phyloP scores from a whole-genome alignment of 75 land plant species.

The Cryptomeria japonica region DNA sequence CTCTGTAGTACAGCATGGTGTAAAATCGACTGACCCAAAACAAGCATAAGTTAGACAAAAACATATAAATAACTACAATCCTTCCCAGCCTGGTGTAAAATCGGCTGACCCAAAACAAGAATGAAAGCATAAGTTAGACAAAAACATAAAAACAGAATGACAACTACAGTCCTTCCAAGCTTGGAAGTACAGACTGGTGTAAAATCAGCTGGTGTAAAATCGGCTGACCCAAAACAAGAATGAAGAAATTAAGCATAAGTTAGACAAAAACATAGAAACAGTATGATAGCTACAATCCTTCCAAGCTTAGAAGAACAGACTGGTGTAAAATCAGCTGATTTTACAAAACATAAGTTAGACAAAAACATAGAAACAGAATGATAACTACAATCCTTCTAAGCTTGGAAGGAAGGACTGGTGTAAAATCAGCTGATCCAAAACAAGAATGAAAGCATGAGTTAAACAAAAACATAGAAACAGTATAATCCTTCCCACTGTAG shows the following conservation, averaged over 20 bases:
- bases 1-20: slow-evolving; percentile 94
- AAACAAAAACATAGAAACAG: not conserved
- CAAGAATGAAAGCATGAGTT: too few relatives aligned
- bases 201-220: too few relatives aligned
- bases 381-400: too few relatives aligned
- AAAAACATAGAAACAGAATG: too few relatives aligned
- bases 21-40: slow-evolving; percentile 69
- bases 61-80: too few relatives aligned
- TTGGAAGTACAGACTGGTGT: slow-evolving; percentile 97
- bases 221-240: slow-evolving; percentile 35
- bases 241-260: not conserved
- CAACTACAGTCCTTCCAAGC: slow-evolving; percentile 56
- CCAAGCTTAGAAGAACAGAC: too few relatives aligned
- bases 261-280: not conserved
- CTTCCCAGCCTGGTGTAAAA: slow-evolving; percentile 80
- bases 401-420: too few relatives aligned
- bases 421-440: too few relatives aligned
- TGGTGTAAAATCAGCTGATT: too few relatives aligned
- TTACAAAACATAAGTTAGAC: too few relatives aligned
- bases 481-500: slow-evolving; percentile 77
- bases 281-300: too few relatives aligned
- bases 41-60: not conserved
- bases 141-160: not conserved
- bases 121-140: not conserved
- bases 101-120: slow-evolving; percentile 43